These are phyloP conservation scores for Acanthamoeba royreba DNA, from an alignment of 208 protist genomes.

Conservation along the genomic window DNA sequence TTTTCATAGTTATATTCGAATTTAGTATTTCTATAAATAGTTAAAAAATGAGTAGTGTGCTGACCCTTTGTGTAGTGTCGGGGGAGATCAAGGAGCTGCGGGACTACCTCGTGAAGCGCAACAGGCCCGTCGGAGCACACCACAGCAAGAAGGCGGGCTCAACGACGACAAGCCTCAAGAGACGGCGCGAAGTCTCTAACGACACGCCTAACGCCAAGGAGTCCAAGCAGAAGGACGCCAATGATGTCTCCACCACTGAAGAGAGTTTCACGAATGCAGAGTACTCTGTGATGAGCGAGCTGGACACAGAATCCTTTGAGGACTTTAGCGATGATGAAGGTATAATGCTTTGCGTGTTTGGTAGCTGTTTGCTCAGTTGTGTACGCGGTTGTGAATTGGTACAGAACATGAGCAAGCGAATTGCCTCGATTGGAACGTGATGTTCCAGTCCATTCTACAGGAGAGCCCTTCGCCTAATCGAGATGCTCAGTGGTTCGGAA, in stretches of 20 bases:
- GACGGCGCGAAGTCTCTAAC: not conserved
- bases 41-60: no score
- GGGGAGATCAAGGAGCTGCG: constrained; percentile 31
- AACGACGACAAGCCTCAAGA: not conserved
- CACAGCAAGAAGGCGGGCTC: not conserved
- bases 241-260: constrained; percentile 38
- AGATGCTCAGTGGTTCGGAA: not conserved
- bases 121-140: not conserved
- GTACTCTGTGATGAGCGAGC: constrained; percentile 52
- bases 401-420: constrained; percentile 45
- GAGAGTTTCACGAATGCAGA: constrained; percentile 49
- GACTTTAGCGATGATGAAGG: constrained; percentile 46
- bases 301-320: constrained; percentile 50
- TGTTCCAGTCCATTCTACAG: constrained; percentile 38
- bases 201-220: not conserved
- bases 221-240: constrained; percentile 12
- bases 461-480: not conserved
- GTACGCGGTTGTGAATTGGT: no score
- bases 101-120: constrained; percentile 33
- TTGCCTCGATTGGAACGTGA: constrained; percentile 41
- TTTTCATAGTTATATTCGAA: no score
- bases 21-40: no score
- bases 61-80: no score
- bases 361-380: not conserved
- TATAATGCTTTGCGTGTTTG: not conserved